Conservation (phyloP, 192 early-diverging fungal species). For the Allomyces javanicus region DNA sequence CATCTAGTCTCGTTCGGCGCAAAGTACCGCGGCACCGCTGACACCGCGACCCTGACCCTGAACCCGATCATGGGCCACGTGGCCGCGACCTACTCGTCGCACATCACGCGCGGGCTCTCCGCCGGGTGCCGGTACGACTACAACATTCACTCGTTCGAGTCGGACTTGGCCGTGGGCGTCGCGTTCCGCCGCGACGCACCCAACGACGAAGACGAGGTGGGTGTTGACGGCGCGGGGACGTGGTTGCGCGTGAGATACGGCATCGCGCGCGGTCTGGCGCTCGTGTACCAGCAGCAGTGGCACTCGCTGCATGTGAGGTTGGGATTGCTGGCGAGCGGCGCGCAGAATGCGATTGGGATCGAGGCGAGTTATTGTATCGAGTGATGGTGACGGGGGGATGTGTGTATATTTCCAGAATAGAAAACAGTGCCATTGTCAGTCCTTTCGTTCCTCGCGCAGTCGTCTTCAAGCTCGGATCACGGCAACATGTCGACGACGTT, state of each 20-base stretch:
- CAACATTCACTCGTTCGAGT: conserved; percentile 76
- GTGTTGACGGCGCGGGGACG: not conserved
- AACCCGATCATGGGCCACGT: conserved; percentile 92
- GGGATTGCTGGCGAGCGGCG: not conserved
- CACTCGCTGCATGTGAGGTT: not conserved
- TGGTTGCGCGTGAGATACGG: not conserved
- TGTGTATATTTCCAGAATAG: too few relatives aligned
- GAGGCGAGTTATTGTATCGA: too few relatives aligned
- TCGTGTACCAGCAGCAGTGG: not conserved
- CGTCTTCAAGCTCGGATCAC: not conserved
- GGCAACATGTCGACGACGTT: not conserved
- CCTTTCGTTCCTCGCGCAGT: too few relatives aligned
- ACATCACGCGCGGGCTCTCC: conserved; percentile 42
- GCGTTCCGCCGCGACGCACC: not conserved
- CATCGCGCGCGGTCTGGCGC: not conserved
- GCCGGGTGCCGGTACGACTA: conserved; percentile 74
- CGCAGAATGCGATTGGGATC: too few relatives aligned
- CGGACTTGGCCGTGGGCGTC: conserved; percentile 69
- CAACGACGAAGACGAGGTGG: not conserved
- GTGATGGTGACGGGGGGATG: too few relatives aligned
- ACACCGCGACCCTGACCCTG: conserved; percentile 48
- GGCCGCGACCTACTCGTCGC: conserved; percentile 60
- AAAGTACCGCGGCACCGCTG: conserved; percentile 34
- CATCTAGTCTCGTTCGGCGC: conserved; percentile 34
- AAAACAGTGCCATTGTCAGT: too few relatives aligned